Evolutionary conservation across 176 grass and related monocot species (phyloP), one percentile per base, ranked within the genome.

Genomic region (Cenchrus purpureus): DNA sequence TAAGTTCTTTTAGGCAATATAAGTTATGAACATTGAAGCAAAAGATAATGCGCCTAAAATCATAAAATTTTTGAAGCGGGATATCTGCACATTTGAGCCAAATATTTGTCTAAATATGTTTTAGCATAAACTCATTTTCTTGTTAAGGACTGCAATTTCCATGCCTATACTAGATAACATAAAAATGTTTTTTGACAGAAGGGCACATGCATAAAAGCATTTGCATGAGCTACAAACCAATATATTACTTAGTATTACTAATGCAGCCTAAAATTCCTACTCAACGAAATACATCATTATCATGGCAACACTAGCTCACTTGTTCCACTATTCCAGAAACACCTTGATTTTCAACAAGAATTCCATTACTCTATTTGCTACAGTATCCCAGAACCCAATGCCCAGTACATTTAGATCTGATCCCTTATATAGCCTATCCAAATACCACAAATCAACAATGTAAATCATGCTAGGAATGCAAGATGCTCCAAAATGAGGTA

Each of bases 71-170:
- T 66, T 12, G 77, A 78, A 65, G 40, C 6, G 32, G 67, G n/a
- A 32, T 68, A 57, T 42, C 16, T 48, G 44, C 19, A 22, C 44
- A 62, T 46, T 61, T 45, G 85, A 77, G 22, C 1, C 40, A 68
- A 15, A 85, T 74, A 67, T 85, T 85, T 82, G 7, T 17, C 77
- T 10, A 19, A 72, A 65, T 63, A 25, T 61, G 66, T 57, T 6
- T 17, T 15, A 78, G 68, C 12, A 69, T 50, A 29, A 37, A 49
- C 49, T 56, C 61, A 52, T 25, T 20, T 34, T 84, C 37, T 51
- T 59, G 25, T 66, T 34, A 74, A 68, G 16, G 60, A 68, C 52
- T 25, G 13, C n/a, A 65, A 56, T 3, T 78, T 72, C 16, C n/a
- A 53, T 34, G 29, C 54, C 46, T 71, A 2, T 62, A 81, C 16